Base-by-base conservation (phyloP, 2,329 filamentous ascomycete species). In the Penicillium sp. region DNA sequence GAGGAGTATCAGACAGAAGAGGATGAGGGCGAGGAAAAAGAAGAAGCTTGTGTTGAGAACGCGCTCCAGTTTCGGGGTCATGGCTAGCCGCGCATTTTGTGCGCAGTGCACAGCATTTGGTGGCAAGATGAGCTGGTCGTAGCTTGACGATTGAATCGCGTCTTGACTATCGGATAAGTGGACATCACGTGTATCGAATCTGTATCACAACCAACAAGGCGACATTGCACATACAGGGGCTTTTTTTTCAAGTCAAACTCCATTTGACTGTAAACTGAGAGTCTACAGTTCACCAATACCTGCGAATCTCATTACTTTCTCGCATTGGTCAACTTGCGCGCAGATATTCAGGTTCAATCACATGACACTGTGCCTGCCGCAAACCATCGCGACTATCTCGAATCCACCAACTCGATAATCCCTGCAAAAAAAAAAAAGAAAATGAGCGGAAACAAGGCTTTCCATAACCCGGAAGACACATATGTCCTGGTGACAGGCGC, bases 11-110 rank as follows among this genome's bases (percentile, higher is more conserved):
- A 97, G 83, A 55, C 84, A 82, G 65, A 90, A 74, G 35, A 93
- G 84, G 66, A 96, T 71, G 67, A 93, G 74, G 73, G 88, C 88
- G 69, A 97, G 82, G 67, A 92, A 74, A 58, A 87, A 84, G 75
- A 96, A 98, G 64, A 88, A 82, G 48, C 86, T 86, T 70, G 84
- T 87, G 79, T 96, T 96, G 78, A 93, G 85, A 74, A 96, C 86
- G 72, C 87, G 87, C 74, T 90, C 91, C 69, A 93, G 77, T 60
- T 63, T 78, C 51, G 64, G 55, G 62, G 64, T 60, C 73, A 75
- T 75, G 52, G 42, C 65, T 63, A 56, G 52, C 54, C 57, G 57
- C 61, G 62, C 65, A 66, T 64, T 44, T 26, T 60, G 55, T 59
- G 53, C 52, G 43, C 35, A 53, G 43, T 42, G 45, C 48, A 53